These are phyloP conservation scores for Phlegmacium glaucopus DNA, from an alignment of 768 basidiomycete species.

Conservation along the genomic window DNA sequence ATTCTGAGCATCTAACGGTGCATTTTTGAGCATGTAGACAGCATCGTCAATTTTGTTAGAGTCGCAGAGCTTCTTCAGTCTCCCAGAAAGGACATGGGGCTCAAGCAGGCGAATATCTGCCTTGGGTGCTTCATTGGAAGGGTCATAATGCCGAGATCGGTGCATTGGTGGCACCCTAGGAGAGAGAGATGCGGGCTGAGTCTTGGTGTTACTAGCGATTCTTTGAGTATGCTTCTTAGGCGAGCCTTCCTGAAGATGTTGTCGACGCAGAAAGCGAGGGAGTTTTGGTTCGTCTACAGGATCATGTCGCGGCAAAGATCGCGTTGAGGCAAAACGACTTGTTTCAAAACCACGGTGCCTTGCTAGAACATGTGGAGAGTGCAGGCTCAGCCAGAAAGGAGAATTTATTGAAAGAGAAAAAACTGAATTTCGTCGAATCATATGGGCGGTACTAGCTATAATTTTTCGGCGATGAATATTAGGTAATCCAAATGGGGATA, in stretches of 20 bases:
- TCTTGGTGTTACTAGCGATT: neutral
- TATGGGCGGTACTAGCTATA: too few species aligned
- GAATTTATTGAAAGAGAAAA: too few species aligned
- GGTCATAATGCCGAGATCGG: conserved; percentile 40
- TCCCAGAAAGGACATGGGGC: conserved; percentile 57
- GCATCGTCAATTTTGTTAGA: conserved; percentile 59
- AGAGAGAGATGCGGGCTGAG: conserved; percentile 5
- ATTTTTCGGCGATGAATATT: too few species aligned
- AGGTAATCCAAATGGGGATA: too few species aligned
- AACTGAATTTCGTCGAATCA: too few species aligned
- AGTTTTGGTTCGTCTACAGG: conserved; percentile 4
- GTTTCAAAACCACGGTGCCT: neutral
- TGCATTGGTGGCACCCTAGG: conserved; percentile 15
- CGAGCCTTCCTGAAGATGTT: conserved; percentile 8
- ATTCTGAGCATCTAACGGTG: conserved; percentile 74
- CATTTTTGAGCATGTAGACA: conserved; percentile 59
- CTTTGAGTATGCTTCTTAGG: neutral
- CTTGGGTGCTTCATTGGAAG: conserved; percentile 24
- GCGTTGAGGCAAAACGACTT: conserved; percentile 16
- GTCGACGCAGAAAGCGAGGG: conserved; percentile 21
- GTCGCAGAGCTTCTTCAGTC: conserved; percentile 57
- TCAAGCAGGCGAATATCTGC: conserved; percentile 42
- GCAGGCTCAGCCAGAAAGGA: too few species aligned
- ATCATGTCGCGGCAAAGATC: conserved; percentile 7
- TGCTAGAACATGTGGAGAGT: too few species aligned